Conservation (phyloP, 2,329 filamentous ascomycete species). For the Acrodontium crateriforme region DNA sequence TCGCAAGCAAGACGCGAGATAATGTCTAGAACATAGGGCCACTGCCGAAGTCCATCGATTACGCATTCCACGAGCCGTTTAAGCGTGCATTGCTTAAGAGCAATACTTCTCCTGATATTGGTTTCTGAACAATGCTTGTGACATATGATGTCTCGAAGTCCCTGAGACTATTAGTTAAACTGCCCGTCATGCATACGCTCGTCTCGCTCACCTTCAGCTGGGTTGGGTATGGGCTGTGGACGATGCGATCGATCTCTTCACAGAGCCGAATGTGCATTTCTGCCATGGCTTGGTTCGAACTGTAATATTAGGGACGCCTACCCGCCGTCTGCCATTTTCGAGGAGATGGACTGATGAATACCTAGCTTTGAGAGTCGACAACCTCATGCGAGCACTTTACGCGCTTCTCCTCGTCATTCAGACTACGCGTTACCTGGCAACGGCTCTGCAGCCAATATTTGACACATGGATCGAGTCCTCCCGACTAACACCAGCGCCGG, state of each 20-base stretch:
- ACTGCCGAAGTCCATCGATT: conserved; percentile 37
- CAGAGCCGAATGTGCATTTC: conserved; percentile 7
- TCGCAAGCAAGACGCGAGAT: conserved; percentile 29
- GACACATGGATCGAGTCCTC: too few relatives aligned
- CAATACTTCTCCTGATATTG: conserved; percentile 33
- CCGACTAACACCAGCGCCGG: too few relatives aligned
- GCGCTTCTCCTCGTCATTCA: too few relatives aligned
- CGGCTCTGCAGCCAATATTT: too few relatives aligned
- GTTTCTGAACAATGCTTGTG: conserved; percentile 16
- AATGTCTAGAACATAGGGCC: conserved; percentile 37
- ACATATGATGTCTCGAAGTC: conserved; percentile 23
- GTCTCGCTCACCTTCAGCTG: conserved; percentile 14
- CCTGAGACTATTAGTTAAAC: conserved; percentile 1
- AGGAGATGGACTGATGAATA: too few relatives aligned
- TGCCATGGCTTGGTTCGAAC: too few relatives aligned
- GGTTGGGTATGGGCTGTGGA: conserved; percentile 21
- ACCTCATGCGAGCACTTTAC: conserved; percentile 4
- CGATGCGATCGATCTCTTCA: conserved; percentile 16
- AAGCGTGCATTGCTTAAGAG: conserved; percentile 36
- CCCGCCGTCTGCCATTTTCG: too few relatives aligned
- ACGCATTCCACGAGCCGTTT: conserved; percentile 30
- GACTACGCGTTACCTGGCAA: too few relatives aligned
- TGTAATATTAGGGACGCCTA: too few relatives aligned
- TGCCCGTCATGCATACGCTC: neutral
- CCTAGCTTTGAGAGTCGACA: too few relatives aligned